A percentile compares a stretch with the other conserved stretches of the same genome.
phyloP scores from a whole-genome alignment of 306 rosid genomes.

The Malus domestica region DNA sequence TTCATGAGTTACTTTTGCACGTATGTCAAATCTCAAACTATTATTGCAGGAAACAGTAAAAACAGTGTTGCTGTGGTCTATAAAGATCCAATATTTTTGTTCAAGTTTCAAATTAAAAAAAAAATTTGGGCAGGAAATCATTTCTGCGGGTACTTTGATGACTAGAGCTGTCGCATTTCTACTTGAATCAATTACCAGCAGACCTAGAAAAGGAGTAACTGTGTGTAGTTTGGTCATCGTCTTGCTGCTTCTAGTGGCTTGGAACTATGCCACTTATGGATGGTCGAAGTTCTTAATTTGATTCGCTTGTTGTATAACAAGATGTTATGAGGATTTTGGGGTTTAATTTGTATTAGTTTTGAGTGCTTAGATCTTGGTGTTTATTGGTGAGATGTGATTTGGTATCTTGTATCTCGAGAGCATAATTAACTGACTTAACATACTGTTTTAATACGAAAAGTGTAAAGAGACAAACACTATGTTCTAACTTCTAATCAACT shows the following conservation, averaged over 20 bases:
- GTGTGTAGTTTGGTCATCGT: background rate
- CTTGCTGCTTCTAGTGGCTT: background rate
- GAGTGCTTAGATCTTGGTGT: background rate
- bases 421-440: too few relatives aligned
- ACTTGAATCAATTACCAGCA: background rate
- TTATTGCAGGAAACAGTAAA: too few relatives aligned
- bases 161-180: constrained; percentile 16
- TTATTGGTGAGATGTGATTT: background rate
- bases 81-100: too few relatives aligned
- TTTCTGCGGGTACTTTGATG: constrained; percentile 17
- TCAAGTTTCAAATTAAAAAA: too few relatives aligned
- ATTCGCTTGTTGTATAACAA: background rate
- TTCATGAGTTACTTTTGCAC: background rate
- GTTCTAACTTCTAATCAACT: too few relatives aligned
- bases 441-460: too few relatives aligned
- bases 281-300: background rate
- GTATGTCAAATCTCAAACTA: too few relatives aligned
- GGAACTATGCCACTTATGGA: background rate
- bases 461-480: too few relatives aligned
- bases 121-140: constrained; percentile 15
- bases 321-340: background rate
- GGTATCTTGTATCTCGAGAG: background rate
- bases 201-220: too few relatives aligned
- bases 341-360: too few relatives aligned
- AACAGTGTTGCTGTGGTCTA: too few relatives aligned